phyloP scores from a whole-genome alignment of 441 rosid species.

The Omphalea diandra region DNA sequence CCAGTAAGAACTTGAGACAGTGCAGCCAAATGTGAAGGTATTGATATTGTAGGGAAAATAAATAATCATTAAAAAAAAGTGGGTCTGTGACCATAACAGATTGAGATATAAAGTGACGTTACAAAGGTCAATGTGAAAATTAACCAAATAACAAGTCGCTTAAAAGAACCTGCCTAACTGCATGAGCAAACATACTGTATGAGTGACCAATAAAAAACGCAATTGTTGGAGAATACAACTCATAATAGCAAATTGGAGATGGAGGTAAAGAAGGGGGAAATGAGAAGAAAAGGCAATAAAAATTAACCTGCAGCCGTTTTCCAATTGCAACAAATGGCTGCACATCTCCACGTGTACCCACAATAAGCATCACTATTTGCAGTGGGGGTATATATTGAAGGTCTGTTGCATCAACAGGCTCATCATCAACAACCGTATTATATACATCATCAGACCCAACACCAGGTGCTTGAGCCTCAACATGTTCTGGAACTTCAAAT shows the following conservation, averaged over 20 bases:
- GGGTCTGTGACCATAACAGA: background rate
- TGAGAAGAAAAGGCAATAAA: background rate
- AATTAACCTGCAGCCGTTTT: slow-evolving; percentile 83
- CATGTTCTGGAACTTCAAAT: slow-evolving; percentile 79
- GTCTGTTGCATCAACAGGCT: slow-evolving; percentile 68
- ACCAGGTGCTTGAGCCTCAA: slow-evolving; percentile 47
- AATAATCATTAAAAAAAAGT: background rate
- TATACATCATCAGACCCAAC: slow-evolving; percentile 32
- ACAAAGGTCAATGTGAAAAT: background rate
- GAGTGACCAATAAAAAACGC: slow-evolving; percentile 5
- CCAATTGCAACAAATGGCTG: slow-evolving; percentile 98
- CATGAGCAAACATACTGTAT: slow-evolving; percentile 2
- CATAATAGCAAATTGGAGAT: background rate
- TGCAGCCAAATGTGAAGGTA: background rate
- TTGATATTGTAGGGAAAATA: background rate
- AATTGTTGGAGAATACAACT: slow-evolving; percentile 1
- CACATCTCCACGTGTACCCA: slow-evolving; percentile 99
- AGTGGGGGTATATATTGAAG: slow-evolving; percentile 70
- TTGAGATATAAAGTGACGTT: background rate
- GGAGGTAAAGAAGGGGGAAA: background rate
- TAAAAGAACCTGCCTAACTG: background rate
- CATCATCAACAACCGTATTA: slow-evolving; percentile 49
- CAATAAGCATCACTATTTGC: slow-evolving; percentile 95
- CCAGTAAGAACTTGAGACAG: background rate
- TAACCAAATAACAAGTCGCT: background rate